phyloP scores from a whole-genome alignment of 805 yeast genomes.

The Candida broadrunensis region DNA sequence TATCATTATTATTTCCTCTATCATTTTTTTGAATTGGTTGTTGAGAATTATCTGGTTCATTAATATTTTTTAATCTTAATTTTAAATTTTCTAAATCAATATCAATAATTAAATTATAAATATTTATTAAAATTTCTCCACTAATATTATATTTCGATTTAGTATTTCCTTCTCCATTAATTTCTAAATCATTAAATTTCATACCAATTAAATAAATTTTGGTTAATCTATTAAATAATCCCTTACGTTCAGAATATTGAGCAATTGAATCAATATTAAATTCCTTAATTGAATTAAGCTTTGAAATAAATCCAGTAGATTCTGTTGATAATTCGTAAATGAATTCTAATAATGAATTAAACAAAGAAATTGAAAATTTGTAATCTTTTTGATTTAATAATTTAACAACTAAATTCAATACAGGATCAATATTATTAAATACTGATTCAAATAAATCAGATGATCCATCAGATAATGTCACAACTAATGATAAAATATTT shows the following conservation, averaged over 20 bases:
- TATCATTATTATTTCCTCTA: too few species aligned
- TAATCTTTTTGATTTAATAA: slow-evolving; percentile 20
- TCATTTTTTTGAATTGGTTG: slow-evolving; percentile 25
- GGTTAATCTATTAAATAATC: slow-evolving; percentile 20
- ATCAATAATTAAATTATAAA: slow-evolving; percentile 18
- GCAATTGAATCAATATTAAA: slow-evolving; percentile 7
- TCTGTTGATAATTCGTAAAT: slow-evolving; percentile 61
- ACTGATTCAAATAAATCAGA: slow-evolving; percentile 48
- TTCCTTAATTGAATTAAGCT: slow-evolving; percentile 5
- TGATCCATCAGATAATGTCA: slow-evolving; percentile 63
- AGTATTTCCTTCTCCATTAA: slow-evolving; percentile 13
- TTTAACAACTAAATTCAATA: slow-evolving; percentile 34
- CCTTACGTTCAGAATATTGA: slow-evolving; percentile 3
- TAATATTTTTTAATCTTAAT: slow-evolving; percentile 16
- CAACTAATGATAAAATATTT: slow-evolving; percentile 65
- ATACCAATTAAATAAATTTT: slow-evolving; percentile 40
- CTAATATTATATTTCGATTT: slow-evolving; percentile 16
- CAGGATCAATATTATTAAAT: slow-evolving; percentile 40
- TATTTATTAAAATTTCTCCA: slow-evolving; percentile 16
- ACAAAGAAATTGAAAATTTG: slow-evolving; percentile 38
- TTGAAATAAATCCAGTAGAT: slow-evolving; percentile 49
- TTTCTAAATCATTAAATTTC: slow-evolving; percentile 40
- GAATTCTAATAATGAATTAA: slow-evolving; percentile 54
- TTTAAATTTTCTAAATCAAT: slow-evolving; percentile 32
- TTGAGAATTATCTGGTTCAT: slow-evolving; percentile 31